Base-by-base conservation (phyloP, 768 basidiomycete species). In the Pisolithus tinctorius region DNA sequence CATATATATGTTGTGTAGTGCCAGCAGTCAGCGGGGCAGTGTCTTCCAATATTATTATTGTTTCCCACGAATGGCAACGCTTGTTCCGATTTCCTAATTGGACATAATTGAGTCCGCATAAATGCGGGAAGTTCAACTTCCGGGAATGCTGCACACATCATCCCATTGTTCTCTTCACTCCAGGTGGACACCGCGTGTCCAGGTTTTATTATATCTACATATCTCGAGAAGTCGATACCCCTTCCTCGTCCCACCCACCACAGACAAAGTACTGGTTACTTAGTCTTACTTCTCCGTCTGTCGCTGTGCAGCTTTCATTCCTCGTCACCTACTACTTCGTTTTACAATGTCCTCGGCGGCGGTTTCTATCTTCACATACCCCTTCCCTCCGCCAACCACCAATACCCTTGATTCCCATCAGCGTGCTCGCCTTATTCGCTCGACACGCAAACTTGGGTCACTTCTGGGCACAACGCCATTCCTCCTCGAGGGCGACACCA, bases 121-220 rank as follows among this genome's bases (percentile, higher is more conserved):
- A 34, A 34, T 34, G 34, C 1, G 20, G 20, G 20, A 20, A 20
- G 20, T 37, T 16, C 2, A 40, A 6, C 6, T 42, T 70, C 20
- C 20, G 20, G 20, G 20, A 20, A 20, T 20, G 20, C 20, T 20
- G 20, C 20, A 20, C 20, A 20, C 20, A 20, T 20, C 20, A 20
- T 20, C 80, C 9, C 69, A 80, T 57, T 47, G 45, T 47, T 47
- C 31, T 37, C 5, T 34, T 47, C 34, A 45, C 29, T 16, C 43
- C 30, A 30, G 29, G 29, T 31, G 45, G 74, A 76, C 40, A 77
- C 45, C 29, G 27, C 45, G 45, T 34, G 34, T n/a, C 23, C 45
- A 34, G 34, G 45, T 34, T 46, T 29, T 43, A 79, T 63, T n/a
- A 54, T 26, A 84, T 83, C 6, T 82, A 84, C 54, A 79, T 83